Conservation (phyloP, 2,329 filamentous ascomycete genomes). For the Xylaria arbuscula region DNA sequence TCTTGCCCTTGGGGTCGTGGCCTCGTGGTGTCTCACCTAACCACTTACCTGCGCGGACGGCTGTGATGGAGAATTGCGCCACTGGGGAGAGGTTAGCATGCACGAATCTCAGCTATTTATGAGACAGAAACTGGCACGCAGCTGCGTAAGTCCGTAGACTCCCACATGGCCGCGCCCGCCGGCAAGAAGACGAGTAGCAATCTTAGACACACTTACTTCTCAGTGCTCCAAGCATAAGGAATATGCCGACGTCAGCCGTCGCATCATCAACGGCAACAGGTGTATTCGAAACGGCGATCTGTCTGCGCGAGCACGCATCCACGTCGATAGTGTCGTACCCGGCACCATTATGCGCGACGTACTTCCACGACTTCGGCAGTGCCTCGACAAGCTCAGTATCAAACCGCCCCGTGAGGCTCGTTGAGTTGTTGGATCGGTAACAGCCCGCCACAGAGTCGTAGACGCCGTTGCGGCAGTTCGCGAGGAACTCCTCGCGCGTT, state of each 20-base stretch:
- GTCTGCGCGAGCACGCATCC: conserved; percentile 57
- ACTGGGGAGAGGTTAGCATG: conserved; percentile 40
- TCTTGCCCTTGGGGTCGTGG: conserved; percentile 64
- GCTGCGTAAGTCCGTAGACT: not conserved
- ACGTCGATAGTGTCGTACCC: conserved; percentile 72
- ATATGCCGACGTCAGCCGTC: conserved; percentile 61
- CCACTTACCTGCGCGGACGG: conserved; percentile 58
- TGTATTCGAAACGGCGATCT: conserved; percentile 49
- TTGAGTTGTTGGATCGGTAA: conserved; percentile 46
- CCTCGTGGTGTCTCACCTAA: conserved; percentile 59
- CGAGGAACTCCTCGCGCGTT: conserved; percentile 45
- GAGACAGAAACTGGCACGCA: not conserved
- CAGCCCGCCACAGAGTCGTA: conserved; percentile 46
- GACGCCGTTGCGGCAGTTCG: conserved; percentile 41
- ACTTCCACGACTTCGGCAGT: conserved; percentile 58
- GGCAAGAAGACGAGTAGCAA: not conserved
- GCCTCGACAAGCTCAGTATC: conserved; percentile 58
- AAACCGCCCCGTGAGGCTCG: conserved; percentile 51
- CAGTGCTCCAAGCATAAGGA: conserved; percentile 64
- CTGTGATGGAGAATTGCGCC: conserved; percentile 58
- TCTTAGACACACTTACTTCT: conserved; percentile 45
- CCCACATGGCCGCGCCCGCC: not conserved
- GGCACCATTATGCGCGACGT: conserved; percentile 66
- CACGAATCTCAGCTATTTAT: too few relatives aligned
- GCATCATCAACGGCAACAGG: conserved; percentile 57